phyloP scores from a whole-genome alignment of 2,329 filamentous ascomycete species.

The Neofusicoccum ribis region DNA sequence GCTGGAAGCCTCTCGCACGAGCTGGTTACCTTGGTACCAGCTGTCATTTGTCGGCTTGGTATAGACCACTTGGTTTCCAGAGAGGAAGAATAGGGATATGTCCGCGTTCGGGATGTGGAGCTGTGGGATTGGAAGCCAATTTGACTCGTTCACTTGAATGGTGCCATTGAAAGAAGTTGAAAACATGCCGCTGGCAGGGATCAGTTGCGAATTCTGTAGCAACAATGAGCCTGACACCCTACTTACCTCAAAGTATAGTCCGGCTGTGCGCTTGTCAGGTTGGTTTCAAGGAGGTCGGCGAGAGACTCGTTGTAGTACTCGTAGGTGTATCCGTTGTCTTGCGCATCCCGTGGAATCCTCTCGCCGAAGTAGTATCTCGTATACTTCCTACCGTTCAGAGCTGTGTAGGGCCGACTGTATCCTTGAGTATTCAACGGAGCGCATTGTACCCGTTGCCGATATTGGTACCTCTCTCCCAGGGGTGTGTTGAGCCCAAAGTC shows the following conservation, averaged over 20 bases:
- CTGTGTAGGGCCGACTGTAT: not conserved
- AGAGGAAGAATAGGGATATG: slow-evolving; percentile 33
- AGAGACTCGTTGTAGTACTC: not conserved
- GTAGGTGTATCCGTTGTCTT: not conserved
- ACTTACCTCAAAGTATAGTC: not conserved
- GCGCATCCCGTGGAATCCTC: not conserved
- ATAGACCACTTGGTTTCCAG: slow-evolving; percentile 30
- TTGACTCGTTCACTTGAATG: not conserved
- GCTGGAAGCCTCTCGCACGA: not conserved
- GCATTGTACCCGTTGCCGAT: slow-evolving; percentile 13
- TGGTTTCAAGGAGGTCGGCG: not conserved
- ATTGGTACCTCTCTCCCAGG: slow-evolving; percentile 19
- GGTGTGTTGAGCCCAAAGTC: slow-evolving; percentile 28
- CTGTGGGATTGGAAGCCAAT: slow-evolving; percentile 28
- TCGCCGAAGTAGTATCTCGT: not conserved
- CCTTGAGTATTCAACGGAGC: slow-evolving; percentile 20
- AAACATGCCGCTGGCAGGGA: not conserved
- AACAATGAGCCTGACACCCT: no score
- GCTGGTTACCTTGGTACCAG: slow-evolving; percentile 26
- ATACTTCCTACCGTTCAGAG: not conserved
- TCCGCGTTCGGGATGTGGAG: slow-evolving; percentile 34
- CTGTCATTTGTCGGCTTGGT: slow-evolving; percentile 30
- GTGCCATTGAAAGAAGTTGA: not conserved
- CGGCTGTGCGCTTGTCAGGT: not conserved
- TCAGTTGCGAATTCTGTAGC: not conserved